A percentile compares a stretch with the other conserved stretches of the same genome.
These are phyloP conservation scores for Punica granatum DNA, from an alignment of 345 rosid species.

Conservation along the genomic window DNA sequence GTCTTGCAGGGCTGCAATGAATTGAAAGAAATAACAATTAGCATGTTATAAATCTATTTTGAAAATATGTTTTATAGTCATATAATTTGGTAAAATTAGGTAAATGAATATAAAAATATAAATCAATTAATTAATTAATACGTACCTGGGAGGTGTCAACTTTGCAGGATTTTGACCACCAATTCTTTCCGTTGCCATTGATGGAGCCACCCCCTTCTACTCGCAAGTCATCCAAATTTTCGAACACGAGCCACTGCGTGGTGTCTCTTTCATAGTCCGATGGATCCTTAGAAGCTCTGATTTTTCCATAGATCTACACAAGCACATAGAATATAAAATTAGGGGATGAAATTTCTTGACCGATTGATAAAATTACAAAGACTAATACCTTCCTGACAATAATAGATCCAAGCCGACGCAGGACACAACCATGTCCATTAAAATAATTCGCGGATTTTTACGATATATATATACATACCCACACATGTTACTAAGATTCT, in stretches of 20 bases:
- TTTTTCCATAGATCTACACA: constrained; percentile 56
- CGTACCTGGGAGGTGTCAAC: constrained; percentile 43
- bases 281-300: constrained; percentile 40
- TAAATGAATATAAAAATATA: not conserved
- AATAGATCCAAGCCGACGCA: too few species aligned
- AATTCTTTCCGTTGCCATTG: constrained; percentile 62
- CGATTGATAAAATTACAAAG: too few species aligned
- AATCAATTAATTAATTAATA: not conserved
- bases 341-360: too few species aligned
- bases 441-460: too few species aligned
- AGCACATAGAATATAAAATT: not conserved
- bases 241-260: constrained; percentile 49
- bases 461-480: too few species aligned
- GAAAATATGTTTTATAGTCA: too few species aligned
- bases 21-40: constrained; percentile 1
- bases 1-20: constrained; percentile 56
- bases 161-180: constrained; percentile 95
- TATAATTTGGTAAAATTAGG: not conserved
- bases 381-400: too few species aligned
- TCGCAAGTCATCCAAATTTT: constrained; percentile 38
- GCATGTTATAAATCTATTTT: not conserved
- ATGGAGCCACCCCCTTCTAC: constrained; percentile 80
- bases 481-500: too few species aligned
- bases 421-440: too few species aligned
- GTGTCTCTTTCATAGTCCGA: constrained; percentile 43